Evolutionary conservation across 768 basidiomycete genomes (phyloP).

Genomic region (Daedaleopsis nitida): DNA sequence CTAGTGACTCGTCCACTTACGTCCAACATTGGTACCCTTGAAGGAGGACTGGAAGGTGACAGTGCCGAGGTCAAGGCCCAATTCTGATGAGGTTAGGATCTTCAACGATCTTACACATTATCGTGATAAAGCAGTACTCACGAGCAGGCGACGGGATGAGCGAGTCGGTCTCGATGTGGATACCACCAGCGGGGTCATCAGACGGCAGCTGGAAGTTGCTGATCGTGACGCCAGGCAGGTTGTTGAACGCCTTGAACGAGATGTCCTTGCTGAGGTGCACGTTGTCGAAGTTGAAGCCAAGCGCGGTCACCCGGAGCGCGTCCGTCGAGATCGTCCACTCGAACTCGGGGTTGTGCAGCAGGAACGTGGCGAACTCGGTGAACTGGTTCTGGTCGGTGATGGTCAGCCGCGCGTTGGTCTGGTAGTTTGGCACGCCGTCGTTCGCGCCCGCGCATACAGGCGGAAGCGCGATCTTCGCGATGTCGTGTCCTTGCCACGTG

Average conservation of each 20-base stretch:
- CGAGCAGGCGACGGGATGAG: conserved; percentile 66
- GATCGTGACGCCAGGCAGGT: conserved; percentile 69
- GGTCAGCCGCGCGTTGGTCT: conserved; percentile 49
- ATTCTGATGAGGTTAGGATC: conserved; percentile 44
- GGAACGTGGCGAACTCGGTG: conserved; percentile 63
- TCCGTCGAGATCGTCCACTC: conserved; percentile 71
- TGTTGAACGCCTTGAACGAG: conserved; percentile 70
- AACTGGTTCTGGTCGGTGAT: conserved; percentile 61
- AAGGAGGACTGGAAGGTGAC: conserved; percentile 67
- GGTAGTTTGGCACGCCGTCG: conserved; percentile 64
- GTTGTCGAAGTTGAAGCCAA: conserved; percentile 70
- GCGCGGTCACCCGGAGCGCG: conserved; percentile 62
- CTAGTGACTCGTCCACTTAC: conserved; percentile 40
- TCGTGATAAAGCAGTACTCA: conserved; percentile 36
- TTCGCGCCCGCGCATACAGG: conserved; percentile 71
- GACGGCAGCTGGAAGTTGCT: conserved; percentile 70
- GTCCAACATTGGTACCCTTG: conserved; percentile 56
- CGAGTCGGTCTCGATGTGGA: conserved; percentile 69
- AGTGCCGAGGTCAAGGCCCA: conserved; percentile 70
- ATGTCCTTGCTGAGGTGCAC: conserved; percentile 62
- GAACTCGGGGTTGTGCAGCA: conserved; percentile 66
- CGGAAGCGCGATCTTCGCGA: conserved; percentile 65
- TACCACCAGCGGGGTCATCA: conserved; percentile 69
- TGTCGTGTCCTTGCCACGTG: conserved; percentile 61
- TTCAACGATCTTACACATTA: background rate